Conservation (phyloP, 495 filamentous ascomycete genomes). For the Thozetella sp. region DNA sequence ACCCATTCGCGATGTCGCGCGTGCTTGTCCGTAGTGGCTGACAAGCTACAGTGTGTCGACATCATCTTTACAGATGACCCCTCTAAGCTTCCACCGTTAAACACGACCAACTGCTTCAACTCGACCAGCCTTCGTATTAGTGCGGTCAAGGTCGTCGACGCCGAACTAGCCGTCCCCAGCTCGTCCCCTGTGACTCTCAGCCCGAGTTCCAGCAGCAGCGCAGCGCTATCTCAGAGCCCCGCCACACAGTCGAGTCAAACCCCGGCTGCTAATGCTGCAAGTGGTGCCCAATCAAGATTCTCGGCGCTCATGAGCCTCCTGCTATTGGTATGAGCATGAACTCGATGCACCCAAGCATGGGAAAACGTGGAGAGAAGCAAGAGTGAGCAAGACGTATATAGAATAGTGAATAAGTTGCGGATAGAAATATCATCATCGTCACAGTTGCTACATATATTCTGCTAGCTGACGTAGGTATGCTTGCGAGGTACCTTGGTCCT, state of each 20-base stretch:
- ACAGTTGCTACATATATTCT: too few relatives aligned
- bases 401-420: too few relatives aligned
- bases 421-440: too few relatives aligned
- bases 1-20: neutral
- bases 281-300: neutral
- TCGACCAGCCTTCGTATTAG: constrained; percentile 23
- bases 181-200: too few relatives aligned
- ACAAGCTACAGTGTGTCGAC: constrained; percentile 73
- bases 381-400: too few relatives aligned
- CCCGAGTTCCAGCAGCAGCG: neutral
- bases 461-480: too few relatives aligned
- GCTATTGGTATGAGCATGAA: neutral
- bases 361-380: too few relatives aligned
- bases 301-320: neutral
- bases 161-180: neutral
- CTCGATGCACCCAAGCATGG: too few relatives aligned
- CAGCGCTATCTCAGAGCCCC: neutral
- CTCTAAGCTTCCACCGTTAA: constrained; percentile 61
- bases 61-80: constrained; percentile 71
- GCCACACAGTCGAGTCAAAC: neutral
- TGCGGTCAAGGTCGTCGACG: neutral
- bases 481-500: too few relatives aligned
- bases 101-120: constrained; percentile 76
- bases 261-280: neutral
- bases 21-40: constrained; percentile 11